Base-by-base conservation (phyloP, 371 early-diverging fungal species). In the Globomyces sp. region DNA sequence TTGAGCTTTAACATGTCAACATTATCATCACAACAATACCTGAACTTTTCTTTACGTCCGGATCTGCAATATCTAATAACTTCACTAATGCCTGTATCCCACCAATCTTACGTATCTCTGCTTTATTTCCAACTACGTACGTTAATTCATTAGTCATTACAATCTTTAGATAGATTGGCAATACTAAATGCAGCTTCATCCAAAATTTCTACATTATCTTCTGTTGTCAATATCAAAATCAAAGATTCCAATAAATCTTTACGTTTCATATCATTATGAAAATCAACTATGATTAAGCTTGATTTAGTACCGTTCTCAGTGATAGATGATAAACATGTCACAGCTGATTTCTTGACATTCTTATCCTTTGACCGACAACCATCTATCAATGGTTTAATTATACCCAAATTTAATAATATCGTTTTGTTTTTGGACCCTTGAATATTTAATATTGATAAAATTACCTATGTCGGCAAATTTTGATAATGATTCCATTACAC, bases 131-230 rank as follows among this genome's bases (percentile, higher is more conserved):
- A 68, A 80, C 83, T 83, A 52, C 39, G 58, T 46, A 24, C 24
- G 24, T 50, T 24, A 47, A 50, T 10, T n/a, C 4, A 39, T 9
- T 4, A 65, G 47, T 4, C 57, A 73, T 53, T 65, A 82, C 82
- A 82, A 63, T 82, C 83, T 60, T 71, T 70, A 6, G 83, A 77
- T 6, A 80, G 58, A 64, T 77, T 82, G 1, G 80, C 74, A 2
- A 82, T 59, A 4, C 76, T 74, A 58, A 80, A 78, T 2, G 83
- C 80, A 9, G 83, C 80, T 50, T 82, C 83, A 49, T 82, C 83
- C 58, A 76, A 78, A 10, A 80, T 76, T 67, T 82, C 83, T 1
- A 76, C 73, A 3, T 68, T 59, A 65, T 80, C 76, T 34, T 80
- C 78, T 8, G 63, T 47, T 1, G 50, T 48, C 24, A 80, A 63